Evolutionary conservation across 257 asterid genomes (phyloP).

Genomic region (Solanum chilense): DNA sequence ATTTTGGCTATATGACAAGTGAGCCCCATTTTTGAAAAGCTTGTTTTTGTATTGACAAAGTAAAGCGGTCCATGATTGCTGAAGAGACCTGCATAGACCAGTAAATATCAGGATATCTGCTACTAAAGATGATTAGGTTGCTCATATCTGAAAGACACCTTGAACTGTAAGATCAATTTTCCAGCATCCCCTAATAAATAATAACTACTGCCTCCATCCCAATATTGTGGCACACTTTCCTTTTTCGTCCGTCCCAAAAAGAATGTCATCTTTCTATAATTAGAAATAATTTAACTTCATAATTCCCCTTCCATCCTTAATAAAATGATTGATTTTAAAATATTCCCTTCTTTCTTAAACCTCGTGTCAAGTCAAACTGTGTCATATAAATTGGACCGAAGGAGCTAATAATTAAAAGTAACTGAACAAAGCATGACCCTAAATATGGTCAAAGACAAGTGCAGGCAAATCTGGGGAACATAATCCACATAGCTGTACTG

Average conservation of each 20-base stretch:
- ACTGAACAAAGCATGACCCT: not conserved
- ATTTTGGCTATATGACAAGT: conserved; percentile 75
- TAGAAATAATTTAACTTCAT: not conserved
- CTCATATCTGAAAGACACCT: not conserved
- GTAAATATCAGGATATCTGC: not conserved
- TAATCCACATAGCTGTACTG: not conserved
- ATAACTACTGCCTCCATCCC: not conserved
- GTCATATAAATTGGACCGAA: not conserved
- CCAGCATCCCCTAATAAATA: not conserved
- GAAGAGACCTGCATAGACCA: conserved; percentile 29
- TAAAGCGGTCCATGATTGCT: conserved; percentile 63
- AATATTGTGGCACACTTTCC: not conserved
- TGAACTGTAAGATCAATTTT: not conserved
- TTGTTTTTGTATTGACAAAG: conserved; percentile 62
- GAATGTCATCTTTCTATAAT: not conserved
- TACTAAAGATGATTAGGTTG: not conserved
- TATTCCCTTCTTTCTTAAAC: not conserved
- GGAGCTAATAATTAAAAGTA: not conserved
- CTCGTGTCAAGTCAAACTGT: not conserved
- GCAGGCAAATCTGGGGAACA: not conserved
- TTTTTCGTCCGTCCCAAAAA: not conserved
- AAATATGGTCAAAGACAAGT: not conserved
- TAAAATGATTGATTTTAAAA: not conserved
- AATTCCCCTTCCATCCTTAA: not conserved
- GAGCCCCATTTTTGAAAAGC: conserved; percentile 89